Evolutionary conservation across 1,284 basidiomycete species (phyloP).

Genomic region (Ceratobasidium sp.): DNA sequence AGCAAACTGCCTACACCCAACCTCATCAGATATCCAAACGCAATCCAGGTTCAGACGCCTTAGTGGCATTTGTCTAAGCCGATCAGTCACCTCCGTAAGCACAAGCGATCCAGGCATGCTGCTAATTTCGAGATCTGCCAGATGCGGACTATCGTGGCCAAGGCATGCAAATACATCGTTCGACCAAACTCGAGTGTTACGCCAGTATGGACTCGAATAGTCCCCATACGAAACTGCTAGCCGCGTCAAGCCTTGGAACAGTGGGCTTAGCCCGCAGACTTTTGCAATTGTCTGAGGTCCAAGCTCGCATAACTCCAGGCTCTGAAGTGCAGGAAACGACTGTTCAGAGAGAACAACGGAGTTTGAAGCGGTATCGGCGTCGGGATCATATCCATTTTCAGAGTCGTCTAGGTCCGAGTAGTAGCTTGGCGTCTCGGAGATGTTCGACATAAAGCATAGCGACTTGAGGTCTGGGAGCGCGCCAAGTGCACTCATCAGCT

Average conservation of each 20-base stretch:
- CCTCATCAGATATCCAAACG: not conserved
- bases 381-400: not conserved
- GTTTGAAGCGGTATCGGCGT: not conserved
- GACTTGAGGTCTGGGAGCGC: not conserved
- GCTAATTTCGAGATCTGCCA: not conserved
- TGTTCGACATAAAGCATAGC: not conserved
- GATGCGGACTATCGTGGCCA: not conserved
- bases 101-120: not conserved
- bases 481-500: not conserved
- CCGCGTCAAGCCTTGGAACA: not conserved
- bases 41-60: not conserved
- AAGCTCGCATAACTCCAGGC: not conserved
- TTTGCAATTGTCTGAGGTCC: not conserved
- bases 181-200: not conserved
- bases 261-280: not conserved
- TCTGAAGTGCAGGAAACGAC: not conserved
- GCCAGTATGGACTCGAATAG: not conserved
- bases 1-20: not conserved
- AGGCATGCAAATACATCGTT: not conserved
- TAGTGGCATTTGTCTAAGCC: not conserved
- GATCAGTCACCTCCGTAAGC: not conserved
- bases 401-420: not conserved
- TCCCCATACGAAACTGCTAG: not conserved
- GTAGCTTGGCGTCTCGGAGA: conserved; percentile 1
- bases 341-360: not conserved